Base-by-base conservation (phyloP, 2,329 filamentous ascomycete genomes). In the Aspergillus amoenus region DNA sequence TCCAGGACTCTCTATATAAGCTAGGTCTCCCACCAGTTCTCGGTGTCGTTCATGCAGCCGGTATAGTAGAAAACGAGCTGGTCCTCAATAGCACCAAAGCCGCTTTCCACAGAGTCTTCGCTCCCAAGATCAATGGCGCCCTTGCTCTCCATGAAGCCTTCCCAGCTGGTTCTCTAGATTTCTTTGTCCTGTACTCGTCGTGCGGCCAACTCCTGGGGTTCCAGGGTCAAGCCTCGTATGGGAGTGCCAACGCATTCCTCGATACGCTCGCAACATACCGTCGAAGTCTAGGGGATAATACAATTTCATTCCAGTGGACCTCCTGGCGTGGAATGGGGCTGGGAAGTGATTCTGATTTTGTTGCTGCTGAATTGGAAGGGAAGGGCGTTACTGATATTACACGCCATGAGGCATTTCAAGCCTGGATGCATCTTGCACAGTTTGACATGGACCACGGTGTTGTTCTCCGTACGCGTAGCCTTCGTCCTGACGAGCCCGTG, bases 371-470 rank as follows among this genome's bases (percentile, higher is more conserved):
- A 60, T 63, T 80, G 5, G 64, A 71, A 17, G 68, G 62, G 54
- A 77, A 75, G 58, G 78, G 77, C 4, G 75, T 81, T 49, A 78
- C 75, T 1, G 73, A 75, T 46, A 70, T 81, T 45, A 75, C 69
- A 0, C 59, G 64, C 9, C 69, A 77, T 2, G 78, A 79, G 52
- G 78, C 67, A 0, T 79, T 79, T 63, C 66, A 64, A 3, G 78
- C 78, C 4, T 80, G 78, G 76, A 63, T 71, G 32, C 65, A 77
- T 54, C 41, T 77, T 4, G 63, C 61, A 12, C 65, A 66, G 12
- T 70, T 71, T 54, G 66, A 78, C 44, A 66, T 72, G 5, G 71
- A 72, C n/a, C 72, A 77, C 34, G 76, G 64, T 2, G 75, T 78
- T 3, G 72, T 79, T 0, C 61, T 73, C 13, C 70, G 74, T 8